Base-by-base conservation (phyloP, 805 yeast species). In the Lipomyces yamadae region DNA sequence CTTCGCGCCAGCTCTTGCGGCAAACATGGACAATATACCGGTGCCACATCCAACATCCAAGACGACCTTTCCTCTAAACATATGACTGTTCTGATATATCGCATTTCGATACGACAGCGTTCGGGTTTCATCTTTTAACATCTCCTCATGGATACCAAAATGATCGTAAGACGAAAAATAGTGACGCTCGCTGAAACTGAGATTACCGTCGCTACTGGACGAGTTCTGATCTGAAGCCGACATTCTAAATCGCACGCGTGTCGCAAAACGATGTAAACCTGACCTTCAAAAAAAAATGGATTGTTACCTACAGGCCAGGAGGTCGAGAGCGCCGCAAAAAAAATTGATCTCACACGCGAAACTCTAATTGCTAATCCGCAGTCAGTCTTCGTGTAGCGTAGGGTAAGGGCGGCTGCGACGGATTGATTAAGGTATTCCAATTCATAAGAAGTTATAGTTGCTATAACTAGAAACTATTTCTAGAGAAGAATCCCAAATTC, bases 41-140 rank as follows among this genome's bases (percentile, higher is more conserved):
- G 97, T 92, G 74, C 97, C 97, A 79, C 97, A 92, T 50, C 97
- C 97, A 69, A 91, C 97, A 79, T 91, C 97, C 67, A 91, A 80
- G n/a, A 91, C 97, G 68, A 91, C 79, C 80, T 91, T 92, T 76
- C 85, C 96, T 76, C 90, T 89, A 81, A 92, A 91, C 61, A 90
- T 79, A 72, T 88, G 88, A 75, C 86, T 89, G 81, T 92, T 91
- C 76, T 89, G 89, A 80, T 86, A 85, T 78, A 91, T 92, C 58
- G 97, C 96, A 67, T 88, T 86, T 76, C 96, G 82, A 79, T 91
- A 91, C 33, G 92, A 84, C 64, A 90, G 79, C 4, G 97, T 91
- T 79, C 97, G 86, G 42, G 89, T 90, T 60, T 89, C 84, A 78
- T 91, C 97, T 78, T 92, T 92, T 73, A 91, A 84, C 97, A 91